phyloP scores from a whole-genome alignment of 2,329 filamentous ascomycete species.

The Pseudogymnoascus sp. region DNA sequence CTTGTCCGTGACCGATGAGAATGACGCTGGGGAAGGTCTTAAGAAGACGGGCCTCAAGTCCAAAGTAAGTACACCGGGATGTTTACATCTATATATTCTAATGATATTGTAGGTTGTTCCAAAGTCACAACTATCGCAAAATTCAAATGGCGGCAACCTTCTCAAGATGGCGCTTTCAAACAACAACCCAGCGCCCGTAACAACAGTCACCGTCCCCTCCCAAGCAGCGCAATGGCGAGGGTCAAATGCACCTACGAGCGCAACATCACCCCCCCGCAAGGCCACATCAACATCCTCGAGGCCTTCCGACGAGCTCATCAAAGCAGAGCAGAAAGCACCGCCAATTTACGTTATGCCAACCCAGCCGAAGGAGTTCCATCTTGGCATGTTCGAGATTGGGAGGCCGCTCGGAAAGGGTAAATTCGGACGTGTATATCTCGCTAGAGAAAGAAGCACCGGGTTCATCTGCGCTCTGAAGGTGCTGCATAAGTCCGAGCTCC shows the following conservation, averaged over 20 bases:
- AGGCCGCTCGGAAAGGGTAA: conserved; percentile 67
- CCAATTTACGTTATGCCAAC: conserved; percentile 49
- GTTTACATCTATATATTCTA: conserved; percentile 17
- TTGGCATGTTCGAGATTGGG: conserved; percentile 71
- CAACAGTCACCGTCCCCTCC: conserved; percentile 60
- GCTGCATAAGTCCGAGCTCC: conserved; percentile 63
- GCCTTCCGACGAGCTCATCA: conserved; percentile 41
- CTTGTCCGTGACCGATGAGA: conserved; percentile 84
- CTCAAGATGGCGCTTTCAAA: conserved; percentile 80
- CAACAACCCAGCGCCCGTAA: conserved; percentile 57
- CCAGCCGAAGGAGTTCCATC: conserved; percentile 56
- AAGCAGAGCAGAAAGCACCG: conserved; percentile 43
- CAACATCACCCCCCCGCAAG: conserved; percentile 46
- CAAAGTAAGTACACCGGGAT: conserved; percentile 52
- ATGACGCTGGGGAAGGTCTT: conserved; percentile 50
- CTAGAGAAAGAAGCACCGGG: conserved; percentile 57
- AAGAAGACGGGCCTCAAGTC: conserved; percentile 55
- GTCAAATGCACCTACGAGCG: conserved; percentile 35
- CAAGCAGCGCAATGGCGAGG: conserved; percentile 50
- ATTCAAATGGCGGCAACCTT: conserved; percentile 65
- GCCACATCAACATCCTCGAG: conserved; percentile 36
- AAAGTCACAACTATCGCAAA: conserved; percentile 39
- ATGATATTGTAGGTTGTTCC: conserved; percentile 37
- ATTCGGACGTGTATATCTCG: conserved; percentile 65
- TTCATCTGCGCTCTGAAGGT: conserved; percentile 68